Percentiles rank a stretch among this genome's conserved stretches.
phyloP scores from a whole-genome alignment of 2,329 filamentous ascomycete genomes.

The Aspergillus fumigatiaffinis region DNA sequence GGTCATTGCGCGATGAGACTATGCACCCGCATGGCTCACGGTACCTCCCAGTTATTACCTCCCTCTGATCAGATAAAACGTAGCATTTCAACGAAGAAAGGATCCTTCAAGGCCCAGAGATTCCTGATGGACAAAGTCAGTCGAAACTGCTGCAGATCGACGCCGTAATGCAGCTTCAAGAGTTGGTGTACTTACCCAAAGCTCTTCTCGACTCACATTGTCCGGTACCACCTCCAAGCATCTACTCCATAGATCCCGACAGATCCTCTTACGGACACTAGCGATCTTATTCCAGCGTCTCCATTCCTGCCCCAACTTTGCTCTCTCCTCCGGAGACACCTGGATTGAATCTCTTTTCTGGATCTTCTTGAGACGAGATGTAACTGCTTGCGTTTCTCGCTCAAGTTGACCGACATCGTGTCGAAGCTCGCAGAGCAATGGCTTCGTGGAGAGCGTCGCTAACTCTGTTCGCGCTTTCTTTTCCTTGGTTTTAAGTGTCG shows the following conservation, averaged over 20 bases:
- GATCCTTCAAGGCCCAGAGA: slow-evolving; percentile 36
- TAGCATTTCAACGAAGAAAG: slow-evolving; percentile 18
- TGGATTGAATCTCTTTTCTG: slow-evolving; percentile 37
- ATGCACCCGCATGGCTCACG: neutral
- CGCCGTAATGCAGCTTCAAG: neutral
- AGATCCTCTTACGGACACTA: slow-evolving; percentile 46
- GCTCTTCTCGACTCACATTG: slow-evolving; percentile 43
- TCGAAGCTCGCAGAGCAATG: slow-evolving; percentile 51
- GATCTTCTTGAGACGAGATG: slow-evolving; percentile 39
- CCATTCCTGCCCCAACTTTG: slow-evolving; percentile 45
- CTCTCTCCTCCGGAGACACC: slow-evolving; percentile 48
- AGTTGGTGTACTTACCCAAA: slow-evolving; percentile 42
- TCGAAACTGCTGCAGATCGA: slow-evolving; percentile 3
- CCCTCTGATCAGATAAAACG: neutral
- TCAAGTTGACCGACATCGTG: slow-evolving; percentile 42
- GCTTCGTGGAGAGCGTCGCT: slow-evolving; percentile 43
- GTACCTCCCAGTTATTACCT: neutral
- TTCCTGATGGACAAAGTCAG: slow-evolving; percentile 23
- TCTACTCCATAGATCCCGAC: slow-evolving; percentile 48
- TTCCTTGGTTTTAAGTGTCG: slow-evolving; percentile 43
- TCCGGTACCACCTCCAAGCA: slow-evolving; percentile 48
- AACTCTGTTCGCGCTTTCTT: slow-evolving; percentile 49
- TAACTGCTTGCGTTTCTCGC: slow-evolving; percentile 41
- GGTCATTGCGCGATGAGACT: neutral
- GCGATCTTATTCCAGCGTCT: slow-evolving; percentile 42